These are phyloP conservation scores for Magnolia officinalis DNA, from an alignment of 164 flowering plant species.

Conservation along the genomic window DNA sequence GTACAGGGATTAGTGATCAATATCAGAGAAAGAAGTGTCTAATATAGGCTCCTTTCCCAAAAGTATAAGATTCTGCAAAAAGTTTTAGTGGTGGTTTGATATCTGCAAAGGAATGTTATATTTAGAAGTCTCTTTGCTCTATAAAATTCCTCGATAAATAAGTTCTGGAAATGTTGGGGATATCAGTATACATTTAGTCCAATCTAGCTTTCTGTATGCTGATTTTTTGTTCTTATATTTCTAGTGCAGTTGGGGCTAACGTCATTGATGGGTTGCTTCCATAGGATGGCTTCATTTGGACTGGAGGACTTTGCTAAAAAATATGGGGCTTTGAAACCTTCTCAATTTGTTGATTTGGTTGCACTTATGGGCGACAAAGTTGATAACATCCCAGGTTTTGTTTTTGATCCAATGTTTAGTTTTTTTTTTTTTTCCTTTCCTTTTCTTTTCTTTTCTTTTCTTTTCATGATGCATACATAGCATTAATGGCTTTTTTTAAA, in stretches of 20 bases:
- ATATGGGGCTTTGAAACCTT: conserved; percentile 69
- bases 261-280: conserved; percentile 8
- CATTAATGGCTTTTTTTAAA: too few relatives aligned
- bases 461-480: too few relatives aligned
- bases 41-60: neutral
- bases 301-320: conserved; percentile 80
- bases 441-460: too few relatives aligned
- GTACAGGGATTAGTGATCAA: neutral
- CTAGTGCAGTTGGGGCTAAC: neutral
- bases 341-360: conserved; percentile 83
- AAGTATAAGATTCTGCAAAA: neutral
- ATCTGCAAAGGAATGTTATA: neutral
- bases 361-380: conserved; percentile 77
- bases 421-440: too few relatives aligned
- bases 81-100: neutral
- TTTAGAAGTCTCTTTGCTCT: neutral
- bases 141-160: neutral
- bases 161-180: neutral
- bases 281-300: conserved; percentile 91
- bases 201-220: neutral
- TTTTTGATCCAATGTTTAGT: neutral
- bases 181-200: neutral
- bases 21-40: neutral
- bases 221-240: neutral
- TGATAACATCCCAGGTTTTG: conserved; percentile 91